phyloP scores from a whole-genome alignment of 176 grass and related monocot species.

The Phragmites australis region DNA sequence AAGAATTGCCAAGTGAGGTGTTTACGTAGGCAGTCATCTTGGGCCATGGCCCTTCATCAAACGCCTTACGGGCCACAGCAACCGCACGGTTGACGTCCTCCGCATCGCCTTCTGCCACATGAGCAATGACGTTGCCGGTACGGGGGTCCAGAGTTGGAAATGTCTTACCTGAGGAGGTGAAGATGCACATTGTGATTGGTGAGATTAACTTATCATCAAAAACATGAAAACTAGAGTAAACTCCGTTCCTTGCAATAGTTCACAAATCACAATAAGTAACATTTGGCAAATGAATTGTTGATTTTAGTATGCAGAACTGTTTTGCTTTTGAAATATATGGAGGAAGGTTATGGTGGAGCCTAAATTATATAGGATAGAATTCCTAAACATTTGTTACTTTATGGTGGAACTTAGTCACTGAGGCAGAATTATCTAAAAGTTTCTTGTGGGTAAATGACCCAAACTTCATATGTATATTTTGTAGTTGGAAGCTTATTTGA shows the following conservation, averaged over 20 bases:
- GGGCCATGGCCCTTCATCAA: conserved; percentile 91
- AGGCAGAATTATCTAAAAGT: neutral
- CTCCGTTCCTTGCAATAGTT: neutral
- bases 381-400: neutral
- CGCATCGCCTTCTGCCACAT: conserved; percentile 69
- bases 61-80: conserved; percentile 74
- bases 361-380: neutral
- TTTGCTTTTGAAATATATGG: neutral
- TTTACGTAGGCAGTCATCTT: conserved; percentile 89
- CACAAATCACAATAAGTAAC: too few relatives aligned
- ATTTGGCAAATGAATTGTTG: neutral
- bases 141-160: conserved; percentile 83
- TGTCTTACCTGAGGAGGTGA: conserved; percentile 56
- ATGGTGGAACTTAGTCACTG: neutral
- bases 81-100: conserved; percentile 66
- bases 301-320: neutral
- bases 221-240: neutral
- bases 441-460: too few relatives aligned
- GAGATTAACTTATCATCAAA: neutral
- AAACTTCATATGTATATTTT: too few relatives aligned
- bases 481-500: too few relatives aligned
- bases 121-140: conserved; percentile 76
- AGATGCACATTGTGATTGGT: neutral
- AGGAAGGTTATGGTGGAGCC: neutral
- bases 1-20: neutral